A percentile compares a stretch with the other conserved stretches of the same genome.
Conservation (phyloP, 805 yeast species). For the Debaryomyces castellii region DNA sequence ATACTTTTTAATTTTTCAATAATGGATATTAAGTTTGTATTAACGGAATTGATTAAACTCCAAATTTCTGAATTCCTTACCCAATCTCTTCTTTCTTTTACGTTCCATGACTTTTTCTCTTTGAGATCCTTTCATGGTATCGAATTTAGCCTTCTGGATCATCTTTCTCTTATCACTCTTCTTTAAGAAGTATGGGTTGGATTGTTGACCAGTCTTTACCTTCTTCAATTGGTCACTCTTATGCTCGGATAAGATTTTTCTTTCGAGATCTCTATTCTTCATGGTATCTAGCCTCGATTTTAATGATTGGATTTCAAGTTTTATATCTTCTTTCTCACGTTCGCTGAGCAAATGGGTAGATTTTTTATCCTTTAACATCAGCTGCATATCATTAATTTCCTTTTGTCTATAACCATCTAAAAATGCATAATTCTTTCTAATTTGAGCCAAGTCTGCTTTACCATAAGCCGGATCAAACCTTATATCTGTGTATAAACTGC, state of each 20-base stretch:
- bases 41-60: conserved; percentile 25
- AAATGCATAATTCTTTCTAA: conserved; percentile 79
- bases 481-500: conserved; percentile 68
- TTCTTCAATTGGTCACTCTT: conserved; percentile 50
- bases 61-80: conserved; percentile 68
- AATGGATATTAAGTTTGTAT: not conserved
- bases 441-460: conserved; percentile 64
- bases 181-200: conserved; percentile 58
- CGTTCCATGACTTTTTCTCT: conserved; percentile 82
- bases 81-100: conserved; percentile 81
- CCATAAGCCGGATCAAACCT: conserved; percentile 91
- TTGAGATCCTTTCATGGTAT: conserved; percentile 66
- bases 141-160: conserved; percentile 75
- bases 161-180: conserved; percentile 70
- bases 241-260: conserved; percentile 60
- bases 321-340: conserved; percentile 51
- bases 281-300: conserved; percentile 66
- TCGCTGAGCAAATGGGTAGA: conserved; percentile 38
- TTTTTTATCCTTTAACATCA: conserved; percentile 55
- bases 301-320: conserved; percentile 59
- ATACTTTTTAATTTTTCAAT: not conserved
- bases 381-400: conserved; percentile 64
- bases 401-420: conserved; percentile 79
- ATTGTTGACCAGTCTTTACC: conserved; percentile 48
- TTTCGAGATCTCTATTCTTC: conserved; percentile 73